Conservation (phyloP, 768 basidiomycete genomes). For the Galerina sulciceps region DNA sequence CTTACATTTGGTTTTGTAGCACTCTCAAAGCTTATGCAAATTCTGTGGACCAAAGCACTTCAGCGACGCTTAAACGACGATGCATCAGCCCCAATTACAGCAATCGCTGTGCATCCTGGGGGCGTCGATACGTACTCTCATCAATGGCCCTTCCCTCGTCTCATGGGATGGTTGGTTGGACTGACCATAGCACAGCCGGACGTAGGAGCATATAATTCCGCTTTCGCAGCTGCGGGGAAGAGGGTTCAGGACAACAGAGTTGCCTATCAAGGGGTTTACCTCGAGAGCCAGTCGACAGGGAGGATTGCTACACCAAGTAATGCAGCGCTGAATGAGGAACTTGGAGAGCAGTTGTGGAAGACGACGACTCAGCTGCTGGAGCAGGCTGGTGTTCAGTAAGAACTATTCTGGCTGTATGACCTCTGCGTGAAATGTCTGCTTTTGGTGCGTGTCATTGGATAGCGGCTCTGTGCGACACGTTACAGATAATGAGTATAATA, state of each 20-base stretch:
- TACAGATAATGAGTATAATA: no score
- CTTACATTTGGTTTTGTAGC: constrained; percentile 3
- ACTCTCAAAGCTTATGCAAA: constrained; percentile 25
- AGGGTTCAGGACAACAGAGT: constrained; percentile 21
- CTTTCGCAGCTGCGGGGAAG: constrained; percentile 33
- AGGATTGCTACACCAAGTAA: constrained; percentile 11
- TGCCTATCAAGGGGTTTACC: constrained; percentile 28
- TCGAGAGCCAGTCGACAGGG: constrained; percentile 25
- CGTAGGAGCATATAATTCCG: constrained; percentile 29
- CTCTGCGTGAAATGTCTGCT: no score
- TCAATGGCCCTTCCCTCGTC: constrained; percentile 20
- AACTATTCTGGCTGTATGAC: no score
- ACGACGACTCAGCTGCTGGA: constrained; percentile 11
- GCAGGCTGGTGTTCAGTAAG: constrained; percentile 4
- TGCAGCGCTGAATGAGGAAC: constrained; percentile 14
- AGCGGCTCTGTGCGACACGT: no score
- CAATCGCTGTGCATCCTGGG: constrained; percentile 28
- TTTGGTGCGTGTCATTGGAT: no score
- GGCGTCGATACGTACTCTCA: constrained; percentile 33
- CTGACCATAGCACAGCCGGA: constrained; percentile 21
- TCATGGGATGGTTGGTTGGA: constrained; percentile 20
- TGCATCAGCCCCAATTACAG: constrained; percentile 20
- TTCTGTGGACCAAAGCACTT: constrained; percentile 21
- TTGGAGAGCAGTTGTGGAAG: constrained; percentile 10
- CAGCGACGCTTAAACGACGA: constrained; percentile 19